These are phyloP conservation scores for Malassezia sympodialis DNA, from an alignment of 1,284 basidiomycete species.

Conservation along the genomic window DNA sequence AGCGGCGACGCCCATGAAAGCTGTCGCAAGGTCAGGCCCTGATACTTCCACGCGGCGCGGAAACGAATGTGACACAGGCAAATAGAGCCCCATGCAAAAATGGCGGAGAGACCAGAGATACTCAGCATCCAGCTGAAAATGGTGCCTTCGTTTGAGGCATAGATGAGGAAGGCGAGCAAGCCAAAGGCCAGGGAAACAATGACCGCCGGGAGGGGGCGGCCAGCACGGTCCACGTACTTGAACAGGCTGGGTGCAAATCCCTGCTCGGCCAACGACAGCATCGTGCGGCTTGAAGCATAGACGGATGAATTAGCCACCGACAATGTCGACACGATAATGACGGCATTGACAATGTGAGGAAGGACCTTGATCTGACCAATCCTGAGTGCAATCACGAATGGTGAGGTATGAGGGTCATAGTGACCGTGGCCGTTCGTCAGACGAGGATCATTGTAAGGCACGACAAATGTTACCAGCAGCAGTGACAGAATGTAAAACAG, in stretches of 20 bases:
- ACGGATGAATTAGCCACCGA: slow-evolving; percentile 50
- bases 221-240: slow-evolving; percentile 52
- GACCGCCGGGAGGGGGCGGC: slow-evolving; percentile 52
- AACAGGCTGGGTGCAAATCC: slow-evolving; percentile 51
- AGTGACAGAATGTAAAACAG: slow-evolving; percentile 55
- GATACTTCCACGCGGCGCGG: slow-evolving; percentile 51
- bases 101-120: slow-evolving; percentile 52
- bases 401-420: slow-evolving; percentile 50
- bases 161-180: slow-evolving; percentile 38
- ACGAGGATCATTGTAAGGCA: slow-evolving; percentile 45
- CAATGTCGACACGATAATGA: slow-evolving; percentile 50
- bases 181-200: slow-evolving; percentile 35
- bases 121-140: slow-evolving; percentile 52
- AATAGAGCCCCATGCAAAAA: slow-evolving; percentile 50
- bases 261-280: slow-evolving; percentile 42
- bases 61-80: slow-evolving; percentile 50
- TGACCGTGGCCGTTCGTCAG: slow-evolving; percentile 29
- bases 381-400: slow-evolving; percentile 53
- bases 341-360: slow-evolving; percentile 52
- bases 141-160: slow-evolving; percentile 35
- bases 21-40: slow-evolving; percentile 51
- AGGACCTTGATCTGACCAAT: slow-evolving; percentile 50
- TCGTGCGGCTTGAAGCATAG: slow-evolving; percentile 49
- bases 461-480: slow-evolving; percentile 55
- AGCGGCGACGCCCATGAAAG: slow-evolving; percentile 52